Conservation (phyloP, 2,329 filamentous ascomycete species). For the Blastomyces parvus region DNA sequence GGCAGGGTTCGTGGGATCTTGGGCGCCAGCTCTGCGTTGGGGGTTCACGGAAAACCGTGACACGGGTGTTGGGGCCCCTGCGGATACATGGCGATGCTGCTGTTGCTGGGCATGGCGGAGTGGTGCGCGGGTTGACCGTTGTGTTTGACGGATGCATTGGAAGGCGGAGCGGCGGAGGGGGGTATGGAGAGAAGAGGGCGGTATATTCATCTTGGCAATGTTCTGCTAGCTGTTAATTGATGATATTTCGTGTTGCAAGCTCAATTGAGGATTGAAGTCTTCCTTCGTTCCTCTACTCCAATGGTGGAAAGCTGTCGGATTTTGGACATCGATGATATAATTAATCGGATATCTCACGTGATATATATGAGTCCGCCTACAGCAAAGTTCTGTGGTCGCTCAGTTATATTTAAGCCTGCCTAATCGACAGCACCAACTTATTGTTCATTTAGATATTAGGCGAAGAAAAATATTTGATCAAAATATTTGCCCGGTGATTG, state of each 20-base stretch:
- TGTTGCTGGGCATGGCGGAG: constrained; percentile 10
- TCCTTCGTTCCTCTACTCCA: not conserved
- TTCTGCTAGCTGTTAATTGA: not conserved
- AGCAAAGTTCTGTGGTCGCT: too few species aligned
- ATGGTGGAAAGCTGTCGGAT: not conserved
- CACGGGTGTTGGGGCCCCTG: not conserved
- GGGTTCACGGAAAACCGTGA: constrained; percentile 4
- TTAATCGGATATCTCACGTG: not conserved
- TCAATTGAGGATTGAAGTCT: not conserved
- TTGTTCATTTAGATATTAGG: not conserved
- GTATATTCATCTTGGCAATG: constrained; percentile 10
- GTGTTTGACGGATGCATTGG: constrained; percentile 13
- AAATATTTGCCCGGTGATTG: not conserved
- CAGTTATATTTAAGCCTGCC: not conserved
- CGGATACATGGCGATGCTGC: constrained; percentile 3
- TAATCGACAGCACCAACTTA: not conserved
- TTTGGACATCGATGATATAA: not conserved
- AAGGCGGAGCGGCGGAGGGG: constrained; percentile 13
- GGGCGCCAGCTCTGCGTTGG: constrained; percentile 13
- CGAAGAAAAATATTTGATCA: not conserved
- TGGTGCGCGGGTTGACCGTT: not conserved
- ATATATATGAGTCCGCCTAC: too few species aligned
- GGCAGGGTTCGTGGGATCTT: constrained; percentile 20
- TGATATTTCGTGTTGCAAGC: not conserved
- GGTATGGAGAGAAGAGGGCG: constrained; percentile 8